Evolutionary conservation across 2,329 filamentous ascomycete species (phyloP).

Genomic region (Aspergillus quadricinctus): DNA sequence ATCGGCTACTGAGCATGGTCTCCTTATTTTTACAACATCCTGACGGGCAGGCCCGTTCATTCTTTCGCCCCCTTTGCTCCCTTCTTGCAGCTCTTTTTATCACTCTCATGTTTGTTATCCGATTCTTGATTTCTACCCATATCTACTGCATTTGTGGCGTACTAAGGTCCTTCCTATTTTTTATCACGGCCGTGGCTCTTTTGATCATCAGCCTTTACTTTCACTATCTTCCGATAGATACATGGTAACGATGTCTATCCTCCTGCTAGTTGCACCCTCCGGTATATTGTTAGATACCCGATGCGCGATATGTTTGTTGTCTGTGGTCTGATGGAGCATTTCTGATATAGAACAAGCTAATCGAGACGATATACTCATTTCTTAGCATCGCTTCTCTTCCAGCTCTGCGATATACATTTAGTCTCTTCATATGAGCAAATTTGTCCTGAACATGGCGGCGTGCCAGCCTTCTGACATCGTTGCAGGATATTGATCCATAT

Average conservation of each 20-base stretch:
- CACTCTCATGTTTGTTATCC: not conserved
- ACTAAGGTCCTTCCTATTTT: conserved; percentile 8
- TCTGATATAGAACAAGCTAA: not conserved
- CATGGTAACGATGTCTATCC: not conserved
- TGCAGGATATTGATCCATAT: not conserved
- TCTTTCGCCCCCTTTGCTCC: not conserved
- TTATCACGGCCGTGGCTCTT: not conserved
- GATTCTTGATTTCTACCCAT: not conserved
- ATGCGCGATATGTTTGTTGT: conserved; percentile 11
- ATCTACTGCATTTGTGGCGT: not conserved
- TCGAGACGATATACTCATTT: not conserved
- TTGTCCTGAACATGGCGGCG: not conserved
- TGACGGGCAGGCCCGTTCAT: not conserved
- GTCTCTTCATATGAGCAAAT: not conserved
- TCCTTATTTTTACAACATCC: not conserved
- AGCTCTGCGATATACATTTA: not conserved
- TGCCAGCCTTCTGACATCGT: not conserved
- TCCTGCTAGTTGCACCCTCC: conserved; percentile 1
- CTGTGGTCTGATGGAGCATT: too few relatives aligned
- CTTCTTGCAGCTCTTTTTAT: not conserved
- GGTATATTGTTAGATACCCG: conserved; percentile 27
- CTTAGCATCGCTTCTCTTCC: not conserved
- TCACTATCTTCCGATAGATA: conserved; percentile 4
- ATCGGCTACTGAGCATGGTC: not conserved
- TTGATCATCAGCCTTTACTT: not conserved